phyloP scores from a whole-genome alignment of 1,284 basidiomycete species.

The Kwoniella shivajii region DNA sequence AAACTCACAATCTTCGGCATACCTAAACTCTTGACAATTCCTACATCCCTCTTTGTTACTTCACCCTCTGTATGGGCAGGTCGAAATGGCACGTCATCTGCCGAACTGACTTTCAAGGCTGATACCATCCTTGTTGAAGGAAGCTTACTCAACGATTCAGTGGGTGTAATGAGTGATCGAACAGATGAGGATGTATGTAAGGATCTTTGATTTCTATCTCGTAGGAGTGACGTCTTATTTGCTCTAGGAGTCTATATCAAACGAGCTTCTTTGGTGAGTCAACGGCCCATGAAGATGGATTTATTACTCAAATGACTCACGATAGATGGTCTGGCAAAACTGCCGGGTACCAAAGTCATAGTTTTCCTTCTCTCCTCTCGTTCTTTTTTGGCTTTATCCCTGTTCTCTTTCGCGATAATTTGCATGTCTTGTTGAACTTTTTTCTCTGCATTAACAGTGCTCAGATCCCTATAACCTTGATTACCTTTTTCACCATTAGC shows the following conservation, averaged over 20 bases:
- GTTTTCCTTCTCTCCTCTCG: slow-evolving; percentile 6
- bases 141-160: background rate
- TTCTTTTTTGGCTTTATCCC: background rate
- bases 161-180: background rate
- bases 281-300: background rate
- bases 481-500: slow-evolving; percentile 14
- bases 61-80: slow-evolving; percentile 1
- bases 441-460: background rate
- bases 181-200: background rate
- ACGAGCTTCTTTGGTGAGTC: background rate
- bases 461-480: slow-evolving; percentile 1
- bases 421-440: background rate
- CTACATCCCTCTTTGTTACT: slow-evolving; percentile 10
- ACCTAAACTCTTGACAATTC: slow-evolving; percentile 29
- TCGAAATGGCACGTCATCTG: slow-evolving; percentile 7
- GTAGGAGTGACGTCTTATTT: slow-evolving; percentile 4
- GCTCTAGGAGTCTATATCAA: slow-evolving; percentile 4
- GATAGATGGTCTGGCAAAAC: background rate
- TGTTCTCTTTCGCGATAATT: background rate
- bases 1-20: slow-evolving; percentile 34
- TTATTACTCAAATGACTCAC: background rate
- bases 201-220: slow-evolving; percentile 1
- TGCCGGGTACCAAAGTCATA: background rate
- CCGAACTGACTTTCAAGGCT: slow-evolving; percentile 19
- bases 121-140: slow-evolving; percentile 17